Evolutionary conservation across 148 eudicot genomes (phyloP), one percentile per base, ranked within the genome.

Genomic region (Euryodendron excelsum): DNA sequence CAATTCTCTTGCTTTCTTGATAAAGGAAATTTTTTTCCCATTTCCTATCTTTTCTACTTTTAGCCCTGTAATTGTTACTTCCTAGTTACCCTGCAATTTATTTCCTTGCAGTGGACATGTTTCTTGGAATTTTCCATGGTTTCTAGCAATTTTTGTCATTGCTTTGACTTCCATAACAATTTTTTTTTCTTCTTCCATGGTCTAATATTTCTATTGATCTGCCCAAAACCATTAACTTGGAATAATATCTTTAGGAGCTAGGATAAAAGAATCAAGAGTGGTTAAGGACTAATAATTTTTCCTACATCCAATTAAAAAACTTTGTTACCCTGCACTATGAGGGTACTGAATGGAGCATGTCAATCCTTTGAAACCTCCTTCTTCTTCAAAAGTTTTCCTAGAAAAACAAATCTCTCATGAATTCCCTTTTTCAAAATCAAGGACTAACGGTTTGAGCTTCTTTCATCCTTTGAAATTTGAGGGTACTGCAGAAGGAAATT

Each of bases 11-110:
- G 56, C 62, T 74, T 23, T 37, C 64, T 78, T 23, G 47, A 58
- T 34, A 45, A 41, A 50, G 69, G n/a, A 44, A 60, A 61, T 20
- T 48, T 45, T 55, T 58, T 58, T 3, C n/a, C n/a, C 36, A n/a
- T 10, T 21, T 33, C 28, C 37, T 13, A 14, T 11, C 20, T 41
- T 74, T 64, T 45, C 58, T n/a, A 28, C 23, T 62, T 75, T 45
- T 20, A 10, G 63, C 45, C 27, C 39, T 30, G 37, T 28, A 45
- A 56, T 59, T 45, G 3, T 63, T 76, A 37, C 56, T 76, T 18
- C 78, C 11, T 63, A 11, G 30, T 45, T 44, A 31, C 78, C 78
- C 71, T 62, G 77, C 60, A 76, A 76, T 63, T 76, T 47, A 5
- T 76, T 76, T 33, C 39, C 33, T 74, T 74, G 30, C 1, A n/a